A percentile compares a stretch with the other conserved stretches of the same genome.
phyloP scores from a whole-genome alignment of 1,284 basidiomycete species.

The Quambalaria eucalypti region DNA sequence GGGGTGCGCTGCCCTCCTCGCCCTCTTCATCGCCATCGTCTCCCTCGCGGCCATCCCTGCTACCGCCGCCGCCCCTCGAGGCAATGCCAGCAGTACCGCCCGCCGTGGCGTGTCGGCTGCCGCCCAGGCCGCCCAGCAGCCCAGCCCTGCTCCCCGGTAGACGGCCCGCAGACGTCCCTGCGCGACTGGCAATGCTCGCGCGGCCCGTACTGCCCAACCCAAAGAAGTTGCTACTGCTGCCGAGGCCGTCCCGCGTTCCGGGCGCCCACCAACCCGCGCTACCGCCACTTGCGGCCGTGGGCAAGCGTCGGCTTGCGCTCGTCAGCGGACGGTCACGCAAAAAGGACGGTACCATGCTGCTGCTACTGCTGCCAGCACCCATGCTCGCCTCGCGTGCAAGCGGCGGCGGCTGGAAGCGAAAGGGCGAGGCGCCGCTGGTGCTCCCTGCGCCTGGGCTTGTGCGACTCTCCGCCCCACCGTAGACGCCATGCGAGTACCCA shows the following conservation, averaged over 20 bases:
- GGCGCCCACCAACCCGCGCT: background rate
- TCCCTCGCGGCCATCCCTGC: too few species aligned
- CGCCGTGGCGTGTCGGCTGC: too few species aligned
- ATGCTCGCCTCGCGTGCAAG: background rate
- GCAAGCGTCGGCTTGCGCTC: background rate
- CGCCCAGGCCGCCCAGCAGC: too few species aligned
- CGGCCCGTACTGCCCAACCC: background rate
- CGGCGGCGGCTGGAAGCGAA: conserved; percentile 10
- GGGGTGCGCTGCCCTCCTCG: too few species aligned
- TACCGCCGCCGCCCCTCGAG: too few species aligned
- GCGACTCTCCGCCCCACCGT: conserved; percentile 4
- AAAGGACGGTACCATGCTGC: background rate
- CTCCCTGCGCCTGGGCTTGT: conserved; percentile 13
- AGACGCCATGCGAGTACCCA: background rate
- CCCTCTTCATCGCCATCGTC: too few species aligned
- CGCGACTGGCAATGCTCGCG: background rate
- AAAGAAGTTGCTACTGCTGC: background rate
- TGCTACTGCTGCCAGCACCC: background rate
- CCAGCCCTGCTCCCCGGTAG: too few species aligned
- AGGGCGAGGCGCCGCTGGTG: conserved; percentile 7
- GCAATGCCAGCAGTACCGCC: too few species aligned
- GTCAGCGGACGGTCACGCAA: background rate
- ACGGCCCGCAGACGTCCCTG: background rate
- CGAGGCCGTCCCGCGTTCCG: background rate
- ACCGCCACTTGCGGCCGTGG: background rate